Evolutionary conservation across 2,329 filamentous ascomycete species (phyloP), one percentile per base, ranked within the genome.

Genomic region (Magnaporthiopsis incrustans): DNA sequence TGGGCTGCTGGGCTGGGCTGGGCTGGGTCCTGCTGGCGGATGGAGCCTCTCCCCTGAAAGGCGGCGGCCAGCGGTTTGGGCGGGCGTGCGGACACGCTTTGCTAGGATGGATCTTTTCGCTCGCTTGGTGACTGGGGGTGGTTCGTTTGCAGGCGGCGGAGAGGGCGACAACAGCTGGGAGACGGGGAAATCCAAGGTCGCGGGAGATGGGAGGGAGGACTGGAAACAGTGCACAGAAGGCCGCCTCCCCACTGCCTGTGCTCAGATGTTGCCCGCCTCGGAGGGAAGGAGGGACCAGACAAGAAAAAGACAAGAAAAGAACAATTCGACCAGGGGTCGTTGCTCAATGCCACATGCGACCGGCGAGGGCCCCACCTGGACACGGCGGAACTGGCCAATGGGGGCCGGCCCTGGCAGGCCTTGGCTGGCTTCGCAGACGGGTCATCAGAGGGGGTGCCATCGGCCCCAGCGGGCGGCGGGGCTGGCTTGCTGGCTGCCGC

Each of bases 21-120:
- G 30, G 30, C 63, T 67, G 65, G 67, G 64, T 66, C 65, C 63
- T 59, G 65, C 60, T 66, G 62, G 64, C 56, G 61, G 59, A 63
- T 44, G 60, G 63, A 59, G 65, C 32, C 32, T 25, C 44, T 22
- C 44, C 44, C 44, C 44, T 53, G 44, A 53, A 53, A 53, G 44
- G n/a, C 44, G 38, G 14, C 38, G 38, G 38, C 14, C 14, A 44
- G 38, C 38, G 66, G 65, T 65, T 67, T 66, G 67, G 44, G n/a
- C 7, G 44, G 44, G 44, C 44, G 44, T 53, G 44, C 22, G 22
- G 44, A 22, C 22, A 53, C 64, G 64, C 64, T 63, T 62, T 27
- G 30, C 56, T 64, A 56, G 59, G 32, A n/a, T 27, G 44, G 44
- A n/a, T 50, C 44, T 53, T 53, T 50, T 50, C 15, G 30, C 33